A percentile compares a stretch with the other conserved stretches of the same genome.
phyloP scores from a whole-genome alignment of 768 basidiomycete genomes.

The Coprinopsis cinerea region DNA sequence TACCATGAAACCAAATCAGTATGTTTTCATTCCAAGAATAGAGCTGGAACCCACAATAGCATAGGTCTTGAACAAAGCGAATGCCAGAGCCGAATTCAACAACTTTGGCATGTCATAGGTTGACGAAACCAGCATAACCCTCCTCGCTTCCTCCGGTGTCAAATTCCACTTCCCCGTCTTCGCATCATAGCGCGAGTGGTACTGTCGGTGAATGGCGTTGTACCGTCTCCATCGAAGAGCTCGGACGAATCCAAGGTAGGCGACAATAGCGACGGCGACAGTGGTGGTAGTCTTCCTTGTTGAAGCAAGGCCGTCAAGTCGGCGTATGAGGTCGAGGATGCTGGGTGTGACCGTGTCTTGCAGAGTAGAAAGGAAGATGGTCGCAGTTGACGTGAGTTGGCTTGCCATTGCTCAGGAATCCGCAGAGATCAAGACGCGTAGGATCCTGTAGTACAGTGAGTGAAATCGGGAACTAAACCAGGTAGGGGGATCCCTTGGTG shows the following conservation, averaged over 20 bases:
- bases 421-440: too few relatives aligned
- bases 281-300: too few relatives aligned
- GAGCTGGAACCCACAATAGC: constrained; percentile 31
- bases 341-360: too few relatives aligned
- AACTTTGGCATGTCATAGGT: constrained; percentile 43
- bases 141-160: constrained; percentile 42
- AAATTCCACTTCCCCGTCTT: constrained; percentile 29
- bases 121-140: constrained; percentile 27
- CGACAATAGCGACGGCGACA: constrained; percentile 8
- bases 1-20: constrained; percentile 13
- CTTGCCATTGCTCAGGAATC: too few relatives aligned
- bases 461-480: too few relatives aligned
- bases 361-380: too few relatives aligned
- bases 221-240: constrained; percentile 37
- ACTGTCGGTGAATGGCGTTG: constrained; percentile 36
- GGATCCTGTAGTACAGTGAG: too few relatives aligned
- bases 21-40: background rate
- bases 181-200: constrained; percentile 27
- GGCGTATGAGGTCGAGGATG: too few relatives aligned
- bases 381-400: too few relatives aligned
- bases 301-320: too few relatives aligned
- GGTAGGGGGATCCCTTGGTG: too few relatives aligned
- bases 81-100: constrained; percentile 32
- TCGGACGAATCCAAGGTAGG: constrained; percentile 27
- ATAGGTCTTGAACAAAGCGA: constrained; percentile 52